A percentile compares a stretch with the other conserved stretches of the same genome.
phyloP scores from a whole-genome alignment of 208 protist genomes.

The Crithidia thermophila region DNA sequence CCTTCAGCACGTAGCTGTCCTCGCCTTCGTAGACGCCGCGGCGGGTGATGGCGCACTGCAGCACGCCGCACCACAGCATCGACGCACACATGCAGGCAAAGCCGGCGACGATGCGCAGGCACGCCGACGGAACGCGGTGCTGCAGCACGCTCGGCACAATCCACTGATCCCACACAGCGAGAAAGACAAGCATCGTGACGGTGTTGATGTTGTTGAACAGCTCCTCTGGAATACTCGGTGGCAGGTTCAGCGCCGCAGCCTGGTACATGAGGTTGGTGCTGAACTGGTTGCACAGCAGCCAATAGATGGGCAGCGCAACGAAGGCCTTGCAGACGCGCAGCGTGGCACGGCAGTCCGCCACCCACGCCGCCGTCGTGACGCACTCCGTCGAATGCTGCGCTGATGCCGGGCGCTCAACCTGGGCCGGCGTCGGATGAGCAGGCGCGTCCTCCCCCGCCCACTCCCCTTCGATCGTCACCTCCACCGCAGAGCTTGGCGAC shows the following conservation, averaged over 20 bases:
- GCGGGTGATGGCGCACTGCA: conserved; percentile 41
- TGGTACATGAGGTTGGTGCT: conserved; percentile 74
- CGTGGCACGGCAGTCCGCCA: conserved; percentile 46
- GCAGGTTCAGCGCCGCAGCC: conserved; percentile 41
- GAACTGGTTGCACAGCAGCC: conserved; percentile 72
- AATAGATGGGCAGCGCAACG: conserved; percentile 69
- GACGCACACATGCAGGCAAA: conserved; percentile 51
- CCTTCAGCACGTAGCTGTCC: conserved; percentile 44
- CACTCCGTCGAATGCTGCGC: background rate
- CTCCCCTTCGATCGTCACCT: conserved; percentile 5
- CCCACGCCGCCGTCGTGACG: conserved; percentile 19
- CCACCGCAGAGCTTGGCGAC: background rate
- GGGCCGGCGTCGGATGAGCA: background rate
- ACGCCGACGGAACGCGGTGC: conserved; percentile 20
- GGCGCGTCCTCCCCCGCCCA: background rate
- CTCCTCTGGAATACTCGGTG: conserved; percentile 46
- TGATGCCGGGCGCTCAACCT: background rate
- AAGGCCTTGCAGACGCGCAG: conserved; percentile 50
- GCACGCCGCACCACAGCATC: conserved; percentile 61
- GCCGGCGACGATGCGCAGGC: conserved; percentile 36
- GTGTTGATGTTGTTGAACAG: conserved; percentile 81
- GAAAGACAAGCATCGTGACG: conserved; percentile 51
- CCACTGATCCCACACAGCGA: conserved; percentile 45
- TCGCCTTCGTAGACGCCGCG: conserved; percentile 47
- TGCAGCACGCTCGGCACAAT: conserved; percentile 41